A percentile compares a stretch with the other conserved stretches of the same genome.
Conservation (phyloP, 352 stramenopile species). For the Phytophthora meadii region DNA sequence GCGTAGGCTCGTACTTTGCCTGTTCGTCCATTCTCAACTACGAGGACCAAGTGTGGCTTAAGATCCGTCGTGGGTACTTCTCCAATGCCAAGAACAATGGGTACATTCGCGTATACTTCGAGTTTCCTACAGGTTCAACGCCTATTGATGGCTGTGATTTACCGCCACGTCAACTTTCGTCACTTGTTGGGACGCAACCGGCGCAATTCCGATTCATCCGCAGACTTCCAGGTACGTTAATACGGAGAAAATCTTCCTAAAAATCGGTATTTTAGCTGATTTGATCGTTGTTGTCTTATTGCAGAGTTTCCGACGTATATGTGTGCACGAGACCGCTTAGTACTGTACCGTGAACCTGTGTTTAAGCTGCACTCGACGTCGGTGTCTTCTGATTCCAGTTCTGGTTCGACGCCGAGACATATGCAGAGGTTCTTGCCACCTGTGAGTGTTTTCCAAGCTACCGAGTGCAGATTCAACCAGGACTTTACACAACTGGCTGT, state of each 20-base stretch:
- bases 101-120: constrained; percentile 73
- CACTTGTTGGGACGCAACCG: constrained; percentile 19
- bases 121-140: constrained; percentile 32
- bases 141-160: constrained; percentile 29
- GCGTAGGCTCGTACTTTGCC: constrained; percentile 71
- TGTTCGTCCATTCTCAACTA: constrained; percentile 62
- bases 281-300: neutral
- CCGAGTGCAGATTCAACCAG: constrained; percentile 71
- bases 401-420: constrained; percentile 23
- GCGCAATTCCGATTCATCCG: constrained; percentile 61
- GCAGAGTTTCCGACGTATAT: constrained; percentile 71
- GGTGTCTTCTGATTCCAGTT: constrained; percentile 4
- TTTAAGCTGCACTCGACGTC: constrained; percentile 48
- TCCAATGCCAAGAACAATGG: constrained; percentile 75
- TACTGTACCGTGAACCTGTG: constrained; percentile 57
- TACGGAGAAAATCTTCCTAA: neutral
- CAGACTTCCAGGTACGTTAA: constrained; percentile 58
- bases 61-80: constrained; percentile 79
- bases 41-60: constrained; percentile 74
- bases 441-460: constrained; percentile 77
- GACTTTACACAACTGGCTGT: constrained; percentile 74
- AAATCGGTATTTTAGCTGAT: constrained; percentile 1
- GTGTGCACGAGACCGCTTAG: constrained; percentile 55
- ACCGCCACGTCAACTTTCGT: constrained; percentile 39
- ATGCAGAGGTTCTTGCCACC: constrained; percentile 60